Evolutionary conservation across 805 yeast species (phyloP).

Genomic region (Candida caryicola): DNA sequence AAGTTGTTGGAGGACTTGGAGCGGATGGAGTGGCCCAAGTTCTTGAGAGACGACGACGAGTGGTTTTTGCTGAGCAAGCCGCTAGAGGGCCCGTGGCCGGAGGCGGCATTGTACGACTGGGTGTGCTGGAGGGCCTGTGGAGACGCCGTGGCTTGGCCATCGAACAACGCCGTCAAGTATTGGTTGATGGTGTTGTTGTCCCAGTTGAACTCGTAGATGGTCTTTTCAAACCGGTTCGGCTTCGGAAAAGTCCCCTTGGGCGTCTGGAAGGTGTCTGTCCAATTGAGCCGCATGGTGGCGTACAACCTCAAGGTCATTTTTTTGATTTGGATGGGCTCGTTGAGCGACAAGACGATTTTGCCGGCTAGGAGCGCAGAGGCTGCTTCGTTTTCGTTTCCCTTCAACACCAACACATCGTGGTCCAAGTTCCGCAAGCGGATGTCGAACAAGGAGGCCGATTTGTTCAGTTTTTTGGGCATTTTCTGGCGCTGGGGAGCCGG

Average conservation of each 20-base stretch:
- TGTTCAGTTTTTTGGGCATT: conserved; percentile 22
- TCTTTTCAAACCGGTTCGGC: conserved; percentile 54
- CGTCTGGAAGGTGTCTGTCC: conserved; percentile 54
- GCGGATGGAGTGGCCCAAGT: conserved; percentile 28
- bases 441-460: conserved; percentile 38
- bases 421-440: conserved; percentile 64
- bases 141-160: background rate
- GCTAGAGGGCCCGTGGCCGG: background rate
- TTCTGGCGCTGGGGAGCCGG: too few relatives aligned
- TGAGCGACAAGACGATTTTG: conserved; percentile 67
- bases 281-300: conserved; percentile 64
- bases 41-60: conserved; percentile 44
- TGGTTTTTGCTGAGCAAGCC: conserved; percentile 24
- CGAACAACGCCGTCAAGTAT: conserved; percentile 26
- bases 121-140: background rate
- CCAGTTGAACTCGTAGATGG: conserved; percentile 77
- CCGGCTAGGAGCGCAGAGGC: conserved; percentile 76
- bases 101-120: background rate
- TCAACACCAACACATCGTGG: conserved; percentile 74
- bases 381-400: conserved; percentile 78
- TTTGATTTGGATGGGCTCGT: conserved; percentile 71
- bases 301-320: conserved; percentile 61
- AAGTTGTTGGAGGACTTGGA: conserved; percentile 31
- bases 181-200: conserved; percentile 58
- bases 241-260: conserved; percentile 45